phyloP scores from a whole-genome alignment of 1,284 basidiomycete genomes.

The Ganoderma resinaceum region DNA sequence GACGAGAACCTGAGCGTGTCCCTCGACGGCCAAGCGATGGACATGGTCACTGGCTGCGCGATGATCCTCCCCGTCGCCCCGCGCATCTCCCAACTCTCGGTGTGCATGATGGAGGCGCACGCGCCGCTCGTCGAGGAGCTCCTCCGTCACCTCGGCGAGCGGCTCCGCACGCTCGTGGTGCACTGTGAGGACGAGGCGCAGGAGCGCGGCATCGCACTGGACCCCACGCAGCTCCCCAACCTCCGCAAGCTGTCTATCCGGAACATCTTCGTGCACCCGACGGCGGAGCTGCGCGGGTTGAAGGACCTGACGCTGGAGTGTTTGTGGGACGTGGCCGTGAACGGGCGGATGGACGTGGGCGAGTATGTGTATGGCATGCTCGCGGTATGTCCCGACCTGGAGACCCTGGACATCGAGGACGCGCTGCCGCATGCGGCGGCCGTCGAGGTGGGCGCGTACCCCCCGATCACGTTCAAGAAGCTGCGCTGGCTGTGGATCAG shows the following conservation, averaged over 20 bases:
- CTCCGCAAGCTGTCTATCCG: slow-evolving; percentile 2
- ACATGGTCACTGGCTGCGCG: slow-evolving; percentile 12
- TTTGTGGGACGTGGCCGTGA: slow-evolving; percentile 6
- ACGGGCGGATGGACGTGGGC: neutral
- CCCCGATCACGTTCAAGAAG: slow-evolving; percentile 8
- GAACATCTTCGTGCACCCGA: slow-evolving; percentile 11
- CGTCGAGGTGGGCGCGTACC: neutral
- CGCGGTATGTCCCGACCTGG: slow-evolving; percentile 12
- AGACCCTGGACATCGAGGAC: slow-evolving; percentile 9
- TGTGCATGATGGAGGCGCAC: slow-evolving; percentile 11
- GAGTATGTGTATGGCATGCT: slow-evolving; percentile 15
- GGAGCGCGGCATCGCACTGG: neutral
- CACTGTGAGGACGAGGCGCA: neutral
- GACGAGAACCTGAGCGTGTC: slow-evolving; percentile 8
- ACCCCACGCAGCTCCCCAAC: slow-evolving; percentile 4
- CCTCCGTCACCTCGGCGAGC: slow-evolving; percentile 4
- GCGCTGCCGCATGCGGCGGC: slow-evolving; percentile 4
- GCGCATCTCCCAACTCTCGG: slow-evolving; percentile 3
- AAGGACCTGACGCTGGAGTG: slow-evolving; percentile 5
- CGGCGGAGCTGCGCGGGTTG: neutral
- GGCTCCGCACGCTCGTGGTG: slow-evolving; percentile 8
- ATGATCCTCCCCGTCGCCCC: slow-evolving; percentile 10
- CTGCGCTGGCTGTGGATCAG: slow-evolving; percentile 7
- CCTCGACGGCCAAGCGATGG: slow-evolving; percentile 9
- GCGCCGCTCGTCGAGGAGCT: slow-evolving; percentile 7